Evolutionary conservation across 306 rosid genomes (phyloP).

Genomic region (Trichosanthes cucumerina): DNA sequence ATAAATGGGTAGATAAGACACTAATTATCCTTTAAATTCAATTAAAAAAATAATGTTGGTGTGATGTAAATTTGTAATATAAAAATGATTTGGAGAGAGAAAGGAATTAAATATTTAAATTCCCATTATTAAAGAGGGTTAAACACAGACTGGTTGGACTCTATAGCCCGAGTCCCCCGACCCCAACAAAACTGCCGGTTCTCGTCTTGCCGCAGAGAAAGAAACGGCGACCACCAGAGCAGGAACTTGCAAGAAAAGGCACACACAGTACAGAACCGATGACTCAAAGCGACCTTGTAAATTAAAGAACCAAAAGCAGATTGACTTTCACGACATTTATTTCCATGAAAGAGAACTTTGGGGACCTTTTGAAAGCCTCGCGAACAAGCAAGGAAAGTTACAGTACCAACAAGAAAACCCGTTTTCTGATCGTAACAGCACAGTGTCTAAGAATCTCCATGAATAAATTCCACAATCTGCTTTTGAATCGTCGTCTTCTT

Average conservation of each 20-base stretch:
- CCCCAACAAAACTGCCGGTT: neutral
- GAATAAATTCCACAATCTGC: constrained; percentile 1
- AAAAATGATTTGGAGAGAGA: too few species aligned
- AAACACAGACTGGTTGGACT: neutral
- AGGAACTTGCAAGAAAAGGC: neutral
- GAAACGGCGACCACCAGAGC: neutral
- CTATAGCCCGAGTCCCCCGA: neutral
- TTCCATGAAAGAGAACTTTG: neutral
- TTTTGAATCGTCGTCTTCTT: neutral
- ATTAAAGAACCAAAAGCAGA: neutral
- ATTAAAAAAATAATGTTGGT: too few species aligned
- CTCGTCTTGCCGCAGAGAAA: neutral
- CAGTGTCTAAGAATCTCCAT: neutral
- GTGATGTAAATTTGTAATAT: too few species aligned
- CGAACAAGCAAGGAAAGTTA: neutral
- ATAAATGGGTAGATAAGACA: too few species aligned
- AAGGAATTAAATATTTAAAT: too few species aligned
- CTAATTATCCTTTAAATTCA: too few species aligned
- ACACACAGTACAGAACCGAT: neutral
- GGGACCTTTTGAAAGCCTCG: neutral
- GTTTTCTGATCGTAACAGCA: neutral
- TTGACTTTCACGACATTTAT: neutral
- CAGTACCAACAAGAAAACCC: neutral
- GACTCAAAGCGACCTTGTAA: neutral
- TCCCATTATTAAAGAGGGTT: neutral